Base-by-base conservation (phyloP, 352 stramenopile genomes). In the Phytopythium helicoides region DNA sequence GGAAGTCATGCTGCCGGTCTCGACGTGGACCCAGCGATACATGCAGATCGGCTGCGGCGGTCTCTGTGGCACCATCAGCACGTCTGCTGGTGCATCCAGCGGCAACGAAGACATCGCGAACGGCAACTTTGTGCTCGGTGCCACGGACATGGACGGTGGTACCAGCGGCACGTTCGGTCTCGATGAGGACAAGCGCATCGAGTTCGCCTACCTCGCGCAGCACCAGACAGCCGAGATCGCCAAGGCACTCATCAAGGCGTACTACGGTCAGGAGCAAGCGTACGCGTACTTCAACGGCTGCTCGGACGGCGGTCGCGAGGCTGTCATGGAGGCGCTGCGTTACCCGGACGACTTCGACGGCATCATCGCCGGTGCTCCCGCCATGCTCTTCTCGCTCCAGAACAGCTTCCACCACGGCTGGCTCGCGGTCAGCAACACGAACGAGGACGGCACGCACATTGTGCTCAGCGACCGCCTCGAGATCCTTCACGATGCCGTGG, bases 241-340 rank as follows among this genome's bases (percentile, higher is more conserved):
- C 41, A 78, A 74, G 64, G 56, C 58, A 22, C 50, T 77, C 36
- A 72, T 74, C 8, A 35, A 57, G 26, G 52, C 50, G 3, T 78
- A 64, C 48, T 78, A 74, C 35, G 68, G 61, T 15, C 61, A 74
- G 48, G 52, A 54, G 9, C 52, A 52, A 22, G 28, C 22, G 37
- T 74, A 71, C 33, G 71, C 68, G 18, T 74, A 74, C 61, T 77
- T 77, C 47, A 75, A 68, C 19, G 62, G 66, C 31, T 75, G 62
- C 40, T 75, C 66, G 8, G 66, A 75, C 25, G 58, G 66, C 18
- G 58, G 66, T 12, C 66, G 62, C 15, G 62, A 71, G 47, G 66
- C 47, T 10, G 62, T 75, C 3, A 75, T 75, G 66, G 66, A 75
- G 36, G 62, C 62, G 5, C 26, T 74, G 7, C 61, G 65, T 1